Conservation (phyloP, 2,329 filamentous ascomycete genomes). For the Immersiporthe knoxdaviesiana region DNA sequence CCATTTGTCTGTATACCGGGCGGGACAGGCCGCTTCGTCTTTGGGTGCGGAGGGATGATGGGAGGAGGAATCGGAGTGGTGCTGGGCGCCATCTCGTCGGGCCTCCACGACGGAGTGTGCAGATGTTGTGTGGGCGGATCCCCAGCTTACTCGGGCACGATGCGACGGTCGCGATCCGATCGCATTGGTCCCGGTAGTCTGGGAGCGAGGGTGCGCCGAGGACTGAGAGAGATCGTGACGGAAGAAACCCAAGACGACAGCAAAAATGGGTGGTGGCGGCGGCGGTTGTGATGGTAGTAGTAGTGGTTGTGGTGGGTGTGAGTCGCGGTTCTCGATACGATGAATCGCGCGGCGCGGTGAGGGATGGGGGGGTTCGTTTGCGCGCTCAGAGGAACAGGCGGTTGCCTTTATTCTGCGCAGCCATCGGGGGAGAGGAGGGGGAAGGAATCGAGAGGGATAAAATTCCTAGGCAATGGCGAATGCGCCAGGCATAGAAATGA, state of each 20-base stretch:
- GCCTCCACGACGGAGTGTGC: slow-evolving; percentile 35
- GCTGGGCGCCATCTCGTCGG: slow-evolving; percentile 56
- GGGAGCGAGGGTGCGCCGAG: neutral
- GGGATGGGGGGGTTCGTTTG: slow-evolving; percentile 1
- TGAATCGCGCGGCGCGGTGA: slow-evolving; percentile 5
- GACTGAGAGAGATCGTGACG: neutral
- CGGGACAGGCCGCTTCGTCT: slow-evolving; percentile 70
- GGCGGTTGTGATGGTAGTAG: neutral
- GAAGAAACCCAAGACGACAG: neutral
- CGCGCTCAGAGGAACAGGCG: slow-evolving; percentile 24
- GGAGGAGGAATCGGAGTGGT: slow-evolving; percentile 51
- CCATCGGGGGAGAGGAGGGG: slow-evolving; percentile 2
- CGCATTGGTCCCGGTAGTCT: slow-evolving; percentile 26
- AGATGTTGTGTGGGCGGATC: slow-evolving; percentile 1
- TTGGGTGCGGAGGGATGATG: slow-evolving; percentile 47
- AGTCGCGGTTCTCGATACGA: slow-evolving; percentile 1
- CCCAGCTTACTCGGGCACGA: slow-evolving; percentile 24
- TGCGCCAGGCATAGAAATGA: neutral
- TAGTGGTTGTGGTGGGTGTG: neutral
- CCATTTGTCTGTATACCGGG: slow-evolving; percentile 70
- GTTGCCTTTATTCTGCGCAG: slow-evolving; percentile 18
- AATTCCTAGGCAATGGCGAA: neutral
- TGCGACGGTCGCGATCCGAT: slow-evolving; percentile 22
- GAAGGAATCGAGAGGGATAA: neutral
- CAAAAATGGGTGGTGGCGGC: neutral